Base-by-base conservation (phyloP, 345 rosid species). In the Brassica cretica region DNA sequence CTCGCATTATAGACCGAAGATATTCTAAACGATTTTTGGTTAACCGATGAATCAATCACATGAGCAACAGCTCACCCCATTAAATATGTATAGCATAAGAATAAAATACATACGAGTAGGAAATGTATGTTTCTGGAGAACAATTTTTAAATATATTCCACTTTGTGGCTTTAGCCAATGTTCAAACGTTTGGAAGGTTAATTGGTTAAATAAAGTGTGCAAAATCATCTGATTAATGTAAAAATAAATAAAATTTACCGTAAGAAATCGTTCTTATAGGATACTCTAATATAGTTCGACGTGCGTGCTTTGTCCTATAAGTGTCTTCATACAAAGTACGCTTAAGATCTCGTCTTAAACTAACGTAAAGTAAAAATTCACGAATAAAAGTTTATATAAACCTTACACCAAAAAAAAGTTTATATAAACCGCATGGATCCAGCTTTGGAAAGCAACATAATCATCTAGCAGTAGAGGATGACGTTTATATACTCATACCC, bases 31-130 rank as follows among this genome's bases (percentile, higher is more conserved):
- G 63, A 61, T 68, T 60, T 75, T 67, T 68, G 27, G 63, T 46
- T 24, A 68, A 76, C 79, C 74, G 29, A 76, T 77, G 70, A 70
- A 77, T 46, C 55, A 14, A 46, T 55, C 80, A 70, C 80, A 77
- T 76, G 75, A 63, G 59, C 59, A 70, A 74, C 75, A 77, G 80
- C 75, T 70, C 74, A 76, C 63, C 73, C 37, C 35, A 41, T 46
- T 12, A 33, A 66, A 1, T 11, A n/a, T 51, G 58, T 51, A 51
- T 60, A 60, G 64, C 33, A 35, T 18, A n/a, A 19, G 46, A 51
- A 74, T 66, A n/a, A 33, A 16, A 64, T 74, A 2, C 25, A 30
- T 64, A 19, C 24, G 9, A 63, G 8, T 35, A 39, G 29, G 18
- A 6, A 64, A 9, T 41, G 16, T 46, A 46, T 46, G 55, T 46